Evolutionary conservation across 2,329 filamentous ascomycete genomes (phyloP).

Genomic region (Fusarium protoensiforme): DNA sequence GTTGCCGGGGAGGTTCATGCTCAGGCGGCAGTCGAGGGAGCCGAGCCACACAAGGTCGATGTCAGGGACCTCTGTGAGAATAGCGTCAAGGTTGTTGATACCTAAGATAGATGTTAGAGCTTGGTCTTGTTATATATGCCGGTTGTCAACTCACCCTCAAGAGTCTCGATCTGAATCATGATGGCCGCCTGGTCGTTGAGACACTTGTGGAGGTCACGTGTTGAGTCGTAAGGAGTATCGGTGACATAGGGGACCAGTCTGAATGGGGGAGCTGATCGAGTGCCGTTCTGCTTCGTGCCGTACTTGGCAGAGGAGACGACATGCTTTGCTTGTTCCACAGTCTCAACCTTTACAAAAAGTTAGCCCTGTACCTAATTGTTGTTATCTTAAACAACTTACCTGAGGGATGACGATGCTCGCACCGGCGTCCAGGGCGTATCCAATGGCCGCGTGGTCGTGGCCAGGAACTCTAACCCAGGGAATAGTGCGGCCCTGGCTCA

Average conservation of each 20-base stretch:
- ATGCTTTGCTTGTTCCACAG: constrained; percentile 57
- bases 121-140: neutral
- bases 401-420: constrained; percentile 60
- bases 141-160: constrained; percentile 36
- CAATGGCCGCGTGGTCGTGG: constrained; percentile 59
- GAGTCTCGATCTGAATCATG: constrained; percentile 60
- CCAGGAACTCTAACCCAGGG: constrained; percentile 58
- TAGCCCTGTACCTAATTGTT: neutral
- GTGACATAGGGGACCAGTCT: constrained; percentile 54
- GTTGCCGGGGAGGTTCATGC: constrained; percentile 54
- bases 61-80: constrained; percentile 57
- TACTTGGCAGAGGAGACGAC: constrained; percentile 57
- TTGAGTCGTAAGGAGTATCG: constrained; percentile 48
- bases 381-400: neutral
- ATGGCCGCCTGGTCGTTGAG: constrained; percentile 60
- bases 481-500: constrained; percentile 57
- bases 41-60: constrained; percentile 62
- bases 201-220: constrained; percentile 50
- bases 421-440: constrained; percentile 60
- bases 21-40: constrained; percentile 55
- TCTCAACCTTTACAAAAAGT: constrained; percentile 50
- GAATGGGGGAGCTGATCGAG: constrained; percentile 58
- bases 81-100: constrained; percentile 60
- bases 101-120: constrained; percentile 32
- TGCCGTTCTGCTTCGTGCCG: constrained; percentile 52